These are phyloP conservation scores for Craspedostauros australis DNA, from an alignment of 108 stramenopile species.

Conservation along the genomic window DNA sequence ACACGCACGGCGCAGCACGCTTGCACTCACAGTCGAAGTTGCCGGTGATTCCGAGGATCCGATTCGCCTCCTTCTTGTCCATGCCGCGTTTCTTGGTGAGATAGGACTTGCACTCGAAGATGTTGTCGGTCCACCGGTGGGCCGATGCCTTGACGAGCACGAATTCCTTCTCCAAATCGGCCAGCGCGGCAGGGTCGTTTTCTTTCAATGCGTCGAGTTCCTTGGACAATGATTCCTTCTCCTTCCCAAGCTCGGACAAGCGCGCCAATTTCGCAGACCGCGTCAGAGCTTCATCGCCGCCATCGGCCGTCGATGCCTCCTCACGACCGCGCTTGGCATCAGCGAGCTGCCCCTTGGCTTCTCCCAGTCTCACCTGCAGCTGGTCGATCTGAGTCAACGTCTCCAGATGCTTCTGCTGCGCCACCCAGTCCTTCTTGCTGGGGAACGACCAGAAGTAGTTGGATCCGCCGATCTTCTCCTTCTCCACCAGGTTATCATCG, in stretches of 20 bases:
- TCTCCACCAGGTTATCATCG: constrained; percentile 81
- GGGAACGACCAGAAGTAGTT: constrained; percentile 94
- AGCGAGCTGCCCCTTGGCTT: constrained; percentile 58
- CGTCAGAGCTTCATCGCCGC: background rate
- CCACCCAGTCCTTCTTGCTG: constrained; percentile 68
- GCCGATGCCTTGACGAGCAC: constrained; percentile 52
- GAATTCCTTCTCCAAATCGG: constrained; percentile 54
- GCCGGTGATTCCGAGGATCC: constrained; percentile 58
- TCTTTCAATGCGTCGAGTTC: constrained; percentile 70
- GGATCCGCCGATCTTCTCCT: constrained; percentile 89
- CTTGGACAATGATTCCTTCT: constrained; percentile 14
- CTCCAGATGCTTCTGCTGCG: constrained; percentile 54
- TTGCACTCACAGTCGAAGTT: constrained; percentile 60
- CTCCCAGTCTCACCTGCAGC: constrained; percentile 29
- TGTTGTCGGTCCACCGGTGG: constrained; percentile 92
- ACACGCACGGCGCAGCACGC: too few species aligned
- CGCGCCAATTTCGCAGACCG: constrained; percentile 66
- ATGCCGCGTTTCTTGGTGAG: constrained; percentile 89
- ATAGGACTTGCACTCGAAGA: constrained; percentile 69
- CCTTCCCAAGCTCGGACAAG: constrained; percentile 36
- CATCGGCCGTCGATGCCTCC: constrained; percentile 25
- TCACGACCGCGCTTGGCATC: constrained; percentile 86
- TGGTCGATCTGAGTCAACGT: constrained; percentile 44
- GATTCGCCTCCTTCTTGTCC: constrained; percentile 71
- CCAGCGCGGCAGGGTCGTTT: constrained; percentile 86